phyloP scores from a whole-genome alignment of 768 basidiomycete genomes.

The Tephrocybe sp. region DNA sequence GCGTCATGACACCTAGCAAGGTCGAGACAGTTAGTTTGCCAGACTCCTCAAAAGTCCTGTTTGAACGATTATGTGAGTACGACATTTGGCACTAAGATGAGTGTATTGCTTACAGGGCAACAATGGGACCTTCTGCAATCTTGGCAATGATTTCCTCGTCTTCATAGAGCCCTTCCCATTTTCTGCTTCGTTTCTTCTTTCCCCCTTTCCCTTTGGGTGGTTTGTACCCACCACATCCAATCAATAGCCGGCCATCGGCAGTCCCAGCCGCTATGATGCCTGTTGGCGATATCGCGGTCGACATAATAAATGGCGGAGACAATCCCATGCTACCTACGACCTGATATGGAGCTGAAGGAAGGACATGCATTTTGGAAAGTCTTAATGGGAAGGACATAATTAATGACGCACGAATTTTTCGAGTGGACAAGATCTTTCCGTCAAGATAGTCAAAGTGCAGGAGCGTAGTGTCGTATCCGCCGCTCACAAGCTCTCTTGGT shows the following conservation, averaged over 20 bases:
- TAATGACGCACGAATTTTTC: conserved; percentile 53
- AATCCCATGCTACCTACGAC: conserved; percentile 52
- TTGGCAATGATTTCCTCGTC: conserved; percentile 46
- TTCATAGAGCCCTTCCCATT: conserved; percentile 69
- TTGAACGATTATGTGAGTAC: conserved; percentile 3
- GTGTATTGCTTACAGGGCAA: conserved; percentile 53
- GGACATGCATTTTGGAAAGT: conserved; percentile 1
- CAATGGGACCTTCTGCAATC: conserved; percentile 73
- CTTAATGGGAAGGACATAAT: neutral
- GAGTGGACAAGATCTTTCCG: conserved; percentile 55
- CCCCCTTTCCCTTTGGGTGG: conserved; percentile 16
- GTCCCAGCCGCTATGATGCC: conserved; percentile 71
- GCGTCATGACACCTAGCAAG: conserved; percentile 56
- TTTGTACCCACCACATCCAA: conserved; percentile 72
- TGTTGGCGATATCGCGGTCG: conserved; percentile 53
- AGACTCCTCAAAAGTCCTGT: conserved; percentile 51
- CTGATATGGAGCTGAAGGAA: conserved; percentile 36
- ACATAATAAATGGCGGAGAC: conserved; percentile 76
- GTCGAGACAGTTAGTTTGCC: conserved; percentile 55
- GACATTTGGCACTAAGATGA: neutral
- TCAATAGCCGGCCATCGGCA: conserved; percentile 72
- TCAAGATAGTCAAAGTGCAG: conserved; percentile 67
- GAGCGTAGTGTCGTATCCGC: conserved; percentile 71
- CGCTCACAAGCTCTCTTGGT: conserved; percentile 72
- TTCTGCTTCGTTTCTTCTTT: conserved; percentile 57